phyloP scores from a whole-genome alignment of 352 stramenopile species.

The Thraustotheca clavata region DNA sequence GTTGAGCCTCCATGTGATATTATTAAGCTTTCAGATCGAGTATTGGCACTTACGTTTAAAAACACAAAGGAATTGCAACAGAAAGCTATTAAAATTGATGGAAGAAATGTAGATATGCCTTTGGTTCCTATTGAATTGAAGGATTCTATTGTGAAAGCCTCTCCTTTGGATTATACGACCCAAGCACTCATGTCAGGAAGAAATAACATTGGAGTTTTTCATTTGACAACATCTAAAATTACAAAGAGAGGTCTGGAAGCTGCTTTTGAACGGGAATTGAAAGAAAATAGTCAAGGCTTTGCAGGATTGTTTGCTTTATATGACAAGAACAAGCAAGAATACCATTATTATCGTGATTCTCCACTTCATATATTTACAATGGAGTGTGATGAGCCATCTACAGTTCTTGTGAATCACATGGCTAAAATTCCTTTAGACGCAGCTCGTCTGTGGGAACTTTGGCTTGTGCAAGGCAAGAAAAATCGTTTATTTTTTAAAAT shows the following conservation, averaged over 20 bases:
- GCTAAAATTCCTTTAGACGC: not conserved
- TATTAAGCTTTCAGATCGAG: not conserved
- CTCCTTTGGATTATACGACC: not conserved
- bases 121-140: not conserved
- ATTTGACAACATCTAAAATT: not conserved
- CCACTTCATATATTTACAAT: not conserved
- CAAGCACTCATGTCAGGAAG: not conserved
- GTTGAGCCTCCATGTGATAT: not conserved
- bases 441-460: not conserved
- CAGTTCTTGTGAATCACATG: not conserved
- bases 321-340: not conserved
- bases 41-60: not conserved
- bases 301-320: not conserved
- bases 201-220: not conserved
- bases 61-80: not conserved
- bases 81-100: not conserved
- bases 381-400: not conserved
- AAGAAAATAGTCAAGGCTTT: not conserved
- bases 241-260: not conserved
- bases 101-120: not conserved
- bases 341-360: not conserved
- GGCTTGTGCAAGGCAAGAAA: not conserved
- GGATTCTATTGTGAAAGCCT: not conserved
- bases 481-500: not conserved
- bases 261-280: not conserved